Base-by-base conservation (phyloP, 176 grass and related monocot species). In the Oryza punctata region DNA sequence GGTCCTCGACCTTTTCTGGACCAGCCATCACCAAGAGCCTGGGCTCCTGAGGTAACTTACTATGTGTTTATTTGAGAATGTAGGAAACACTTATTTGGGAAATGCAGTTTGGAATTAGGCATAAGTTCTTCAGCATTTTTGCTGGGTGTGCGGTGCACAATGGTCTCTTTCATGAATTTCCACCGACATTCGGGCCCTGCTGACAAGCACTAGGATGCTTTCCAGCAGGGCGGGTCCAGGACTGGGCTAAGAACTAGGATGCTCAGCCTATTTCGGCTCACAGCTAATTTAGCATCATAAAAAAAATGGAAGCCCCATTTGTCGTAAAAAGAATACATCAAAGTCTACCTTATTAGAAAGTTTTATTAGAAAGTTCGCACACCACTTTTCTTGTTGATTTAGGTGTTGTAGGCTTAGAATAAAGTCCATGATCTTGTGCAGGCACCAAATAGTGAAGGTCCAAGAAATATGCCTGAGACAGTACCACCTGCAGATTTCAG, bases 21-120 rank as follows among this genome's bases (percentile, higher is more conserved):
- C 66, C 83, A 83, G 69, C 88, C 92, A 29, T 66, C 92, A 54
- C 80, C 80, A 76, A 91, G 88, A 81, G 44, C 83, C 26, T 86
- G 88, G 80, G 70, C 71, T 87, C 41, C 92, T 94, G 89, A 94
- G 89, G 92, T 91, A 73, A 81, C 59, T 70, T 71, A 29, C 75
- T 70, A 50, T 23, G 72, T 71, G 26, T 21, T 23, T 75, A 70
- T n/a, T 74, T 32, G 12, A 78, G 26, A 37, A 59, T 59, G 60
- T 6, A 23, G 30, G 63, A 26, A 41, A 5, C 9, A 45, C 76
- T 12, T 75, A 78, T 10, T 64, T 30, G 3, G 24, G 24, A 4
- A 27, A 5, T 65, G 4, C 14, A 82, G 13, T 82, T 78, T 50
- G 57, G 43, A 69, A 77, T 38, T 61, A 14, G 59, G 18, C 32